Evolutionary conservation across 257 asterid species (phyloP), one percentile per base, ranked within the genome.

Genomic region (Striga asiatica): DNA sequence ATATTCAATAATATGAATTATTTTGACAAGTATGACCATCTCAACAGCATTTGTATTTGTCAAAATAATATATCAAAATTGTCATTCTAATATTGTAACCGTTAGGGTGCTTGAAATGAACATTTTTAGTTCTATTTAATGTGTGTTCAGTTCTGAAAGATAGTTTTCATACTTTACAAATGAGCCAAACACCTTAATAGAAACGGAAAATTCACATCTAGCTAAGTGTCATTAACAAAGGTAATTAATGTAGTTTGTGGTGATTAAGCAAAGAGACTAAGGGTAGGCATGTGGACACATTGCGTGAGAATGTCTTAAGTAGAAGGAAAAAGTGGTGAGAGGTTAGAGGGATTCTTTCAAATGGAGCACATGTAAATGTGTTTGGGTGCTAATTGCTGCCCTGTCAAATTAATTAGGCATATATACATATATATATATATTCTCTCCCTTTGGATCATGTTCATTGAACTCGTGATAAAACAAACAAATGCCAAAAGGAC

Each of bases 211-310:
- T n/a, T n/a, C n/a, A n/a, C n/a, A n/a, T n/a, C n/a, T n/a, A n/a
- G n/a, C n/a, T 13, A 34, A 34, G 41, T 34, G 41, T 34, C 14
- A 34, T 10, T 34, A 34, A 0, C 17, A 37, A 37, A 37, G 16
- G n/a, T n/a, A n/a, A 37, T 12, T 37, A 37, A 37, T 37, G n/a
- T n/a, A 35, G 16, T 11, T 35, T 8, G 43, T 19, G 49, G 67
- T 74, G 73, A 73, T 50, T 60, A 58, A n/a, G n/a, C n/a, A n/a
- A n/a, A n/a, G n/a, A n/a, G n/a, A n/a, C n/a, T n/a, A n/a, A n/a
- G n/a, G n/a, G n/a, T 65, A 45, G 70, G 54, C 82, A 81, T 71
- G 81, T 78, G 78, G 75, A 61, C 70, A 61, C 71, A 63, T 65
- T 56, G 37, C 56, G 65, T 64, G 74, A 61, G 53, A 43, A 65